These are phyloP conservation scores for Fistulinella prunicolor DNA, from an alignment of 768 basidiomycete species.

Conservation along the genomic window DNA sequence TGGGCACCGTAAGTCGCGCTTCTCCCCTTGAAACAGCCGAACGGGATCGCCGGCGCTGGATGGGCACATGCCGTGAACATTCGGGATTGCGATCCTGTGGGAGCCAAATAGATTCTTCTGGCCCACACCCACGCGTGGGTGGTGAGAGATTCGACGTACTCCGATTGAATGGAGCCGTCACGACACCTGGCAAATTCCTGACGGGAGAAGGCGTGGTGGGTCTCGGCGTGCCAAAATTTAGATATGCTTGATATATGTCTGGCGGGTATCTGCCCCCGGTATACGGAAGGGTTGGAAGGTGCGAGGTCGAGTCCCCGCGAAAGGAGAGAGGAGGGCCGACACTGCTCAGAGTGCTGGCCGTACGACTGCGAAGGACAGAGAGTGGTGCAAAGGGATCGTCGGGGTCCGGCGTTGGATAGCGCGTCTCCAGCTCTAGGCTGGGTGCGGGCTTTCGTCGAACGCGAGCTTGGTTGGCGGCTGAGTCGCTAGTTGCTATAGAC, in stretches of 20 bases:
- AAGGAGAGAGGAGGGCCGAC: constrained; percentile 28
- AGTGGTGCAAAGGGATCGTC: constrained; percentile 69
- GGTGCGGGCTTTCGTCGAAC: constrained; percentile 57
- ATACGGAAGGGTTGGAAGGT: constrained; percentile 31
- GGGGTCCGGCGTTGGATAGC: constrained; percentile 69
- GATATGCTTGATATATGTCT: constrained; percentile 30
- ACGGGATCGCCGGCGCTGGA: constrained; percentile 34
- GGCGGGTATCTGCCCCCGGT: constrained; percentile 33
- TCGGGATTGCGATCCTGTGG: constrained; percentile 9
- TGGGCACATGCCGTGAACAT: constrained; percentile 12
- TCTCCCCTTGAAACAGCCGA: constrained; percentile 34
- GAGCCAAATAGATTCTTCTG: constrained; percentile 13
- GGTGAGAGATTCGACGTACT: constrained; percentile 22
- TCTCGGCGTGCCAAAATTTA: constrained; percentile 11
- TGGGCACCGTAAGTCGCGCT: constrained; percentile 24
- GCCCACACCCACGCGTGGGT: constrained; percentile 3
- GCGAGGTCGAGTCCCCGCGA: constrained; percentile 28
- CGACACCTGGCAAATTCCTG: constrained; percentile 2
- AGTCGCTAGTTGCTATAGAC: constrained; percentile 29
- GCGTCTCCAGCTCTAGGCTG: constrained; percentile 44
- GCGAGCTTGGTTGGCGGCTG: constrained; percentile 23
- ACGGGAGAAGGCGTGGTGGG: not conserved
- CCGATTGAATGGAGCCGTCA: constrained; percentile 23
- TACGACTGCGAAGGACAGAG: constrained; percentile 59
- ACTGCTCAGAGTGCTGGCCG: constrained; percentile 40